A percentile compares a stretch with the other conserved stretches of the same genome.
Evolutionary conservation across 2,329 filamentous ascomycete genomes (phyloP).

Genomic region (Lasiodiplodia hormozganensis): DNA sequence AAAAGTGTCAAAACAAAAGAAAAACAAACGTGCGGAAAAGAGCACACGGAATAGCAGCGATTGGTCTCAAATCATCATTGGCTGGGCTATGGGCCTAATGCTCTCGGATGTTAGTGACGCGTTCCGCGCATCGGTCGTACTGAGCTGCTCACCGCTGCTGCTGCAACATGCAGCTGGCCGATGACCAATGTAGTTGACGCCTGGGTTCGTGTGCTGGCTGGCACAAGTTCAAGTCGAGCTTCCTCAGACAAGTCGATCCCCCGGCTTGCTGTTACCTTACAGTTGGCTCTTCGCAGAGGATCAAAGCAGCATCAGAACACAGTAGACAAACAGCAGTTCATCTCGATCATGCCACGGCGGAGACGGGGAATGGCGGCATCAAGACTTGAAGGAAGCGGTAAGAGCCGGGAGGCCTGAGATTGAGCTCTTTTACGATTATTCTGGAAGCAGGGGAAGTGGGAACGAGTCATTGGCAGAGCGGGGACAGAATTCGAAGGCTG

Average conservation of each 20-base stretch:
- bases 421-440: neutral
- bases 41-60: slow-evolving; percentile 33
- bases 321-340: neutral
- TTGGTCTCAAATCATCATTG: slow-evolving; percentile 39
- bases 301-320: neutral
- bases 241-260: no score
- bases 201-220: neutral
- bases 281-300: neutral
- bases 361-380: neutral
- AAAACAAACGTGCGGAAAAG: no score
- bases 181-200: neutral
- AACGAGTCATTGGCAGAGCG: slow-evolving; percentile 13
- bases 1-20: neutral
- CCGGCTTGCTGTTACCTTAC: no score
- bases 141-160: neutral
- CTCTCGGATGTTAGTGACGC: neutral
- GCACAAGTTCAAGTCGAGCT: neutral
- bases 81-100: slow-evolving; percentile 32
- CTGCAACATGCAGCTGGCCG: neutral
- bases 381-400: neutral
- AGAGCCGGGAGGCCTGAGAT: neutral
- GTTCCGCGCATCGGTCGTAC: neutral
- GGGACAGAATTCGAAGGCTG: neutral
- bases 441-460: neutral
- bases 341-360: neutral